Percentiles rank a stretch among this genome's conserved stretches.
These are phyloP conservation scores for Nephelium lappaceum DNA, from an alignment of 345 rosid genomes.

Conservation along the genomic window DNA sequence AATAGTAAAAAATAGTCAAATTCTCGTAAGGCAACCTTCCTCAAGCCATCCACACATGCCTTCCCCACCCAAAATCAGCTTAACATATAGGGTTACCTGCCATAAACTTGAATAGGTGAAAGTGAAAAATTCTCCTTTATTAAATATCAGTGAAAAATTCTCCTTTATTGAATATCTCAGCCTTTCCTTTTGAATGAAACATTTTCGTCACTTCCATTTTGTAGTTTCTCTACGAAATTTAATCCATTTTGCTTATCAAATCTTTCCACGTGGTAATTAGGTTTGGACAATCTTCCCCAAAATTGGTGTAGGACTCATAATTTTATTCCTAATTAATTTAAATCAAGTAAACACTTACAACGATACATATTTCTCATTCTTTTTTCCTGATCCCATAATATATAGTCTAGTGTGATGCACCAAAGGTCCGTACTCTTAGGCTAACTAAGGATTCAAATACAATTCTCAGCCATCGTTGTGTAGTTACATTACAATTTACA, in stretches of 20 bases:
- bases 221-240: constrained; percentile 34
- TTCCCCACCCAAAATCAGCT: constrained; percentile 31
- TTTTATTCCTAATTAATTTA: too few relatives aligned
- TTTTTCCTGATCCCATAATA: too few relatives aligned
- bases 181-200: constrained; percentile 3
- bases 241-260: constrained; percentile 29
- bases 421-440: too few relatives aligned
- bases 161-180: neutral
- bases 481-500: neutral
- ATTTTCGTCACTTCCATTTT: constrained; percentile 18
- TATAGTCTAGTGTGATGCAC: too few relatives aligned
- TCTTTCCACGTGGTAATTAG: constrained; percentile 30
- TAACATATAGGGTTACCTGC: constrained; percentile 36
- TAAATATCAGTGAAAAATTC: too few relatives aligned
- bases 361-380: too few relatives aligned
- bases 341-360: too few relatives aligned
- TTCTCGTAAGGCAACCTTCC: constrained; percentile 26
- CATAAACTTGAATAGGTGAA: constrained; percentile 43
- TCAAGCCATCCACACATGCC: too few relatives aligned
- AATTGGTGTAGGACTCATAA: too few relatives aligned
- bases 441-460: too few relatives aligned
- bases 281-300: constrained; percentile 8
- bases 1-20: constrained; percentile 10
- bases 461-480: too few relatives aligned
- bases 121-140: constrained; percentile 26